Evolutionary conservation across 208 protist species (phyloP).

Genomic region (Trypanosoma boissoni): DNA sequence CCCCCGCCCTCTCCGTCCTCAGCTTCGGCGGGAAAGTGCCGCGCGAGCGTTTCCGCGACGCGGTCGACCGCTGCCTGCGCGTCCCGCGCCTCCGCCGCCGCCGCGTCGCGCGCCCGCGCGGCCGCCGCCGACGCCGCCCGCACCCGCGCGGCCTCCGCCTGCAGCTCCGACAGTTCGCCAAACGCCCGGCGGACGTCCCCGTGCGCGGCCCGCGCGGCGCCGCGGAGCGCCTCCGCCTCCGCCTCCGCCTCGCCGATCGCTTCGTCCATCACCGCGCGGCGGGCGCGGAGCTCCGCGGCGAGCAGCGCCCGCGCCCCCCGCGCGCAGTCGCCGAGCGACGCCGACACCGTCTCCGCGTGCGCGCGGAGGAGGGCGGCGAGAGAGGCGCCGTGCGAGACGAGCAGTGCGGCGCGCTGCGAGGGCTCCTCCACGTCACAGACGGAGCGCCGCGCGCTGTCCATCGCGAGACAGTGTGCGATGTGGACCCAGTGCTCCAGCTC

Average conservation of each 20-base stretch:
- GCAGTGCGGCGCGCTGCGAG: conserved; percentile 3
- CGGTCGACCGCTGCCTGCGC: neutral
- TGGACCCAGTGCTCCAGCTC: conserved; percentile 29
- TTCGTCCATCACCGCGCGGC: too few relatives aligned
- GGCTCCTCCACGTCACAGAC: conserved; percentile 24
- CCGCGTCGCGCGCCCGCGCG: neutral
- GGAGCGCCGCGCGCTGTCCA: conserved; percentile 10
- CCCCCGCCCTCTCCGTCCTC: neutral
- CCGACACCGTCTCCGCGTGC: conserved; percentile 8
- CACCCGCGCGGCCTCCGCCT: neutral
- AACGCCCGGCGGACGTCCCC: neutral
- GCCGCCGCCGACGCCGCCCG: neutral
- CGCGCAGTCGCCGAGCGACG: neutral
- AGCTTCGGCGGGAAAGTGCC: too few relatives aligned
- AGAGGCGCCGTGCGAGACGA: conserved; percentile 8
- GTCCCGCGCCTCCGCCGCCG: too few relatives aligned
- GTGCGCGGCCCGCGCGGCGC: neutral
- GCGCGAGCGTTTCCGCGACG: conserved; percentile 3
- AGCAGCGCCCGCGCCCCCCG: too few relatives aligned
- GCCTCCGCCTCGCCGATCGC: neutral
- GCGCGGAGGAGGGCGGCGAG: conserved; percentile 6
- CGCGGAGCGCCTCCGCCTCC: neutral
- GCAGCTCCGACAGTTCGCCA: neutral
- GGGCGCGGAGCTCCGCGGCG: neutral
- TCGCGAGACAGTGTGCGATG: conserved; percentile 24